phyloP scores from a whole-genome alignment of 805 yeast species.

The Pichia californica region DNA sequence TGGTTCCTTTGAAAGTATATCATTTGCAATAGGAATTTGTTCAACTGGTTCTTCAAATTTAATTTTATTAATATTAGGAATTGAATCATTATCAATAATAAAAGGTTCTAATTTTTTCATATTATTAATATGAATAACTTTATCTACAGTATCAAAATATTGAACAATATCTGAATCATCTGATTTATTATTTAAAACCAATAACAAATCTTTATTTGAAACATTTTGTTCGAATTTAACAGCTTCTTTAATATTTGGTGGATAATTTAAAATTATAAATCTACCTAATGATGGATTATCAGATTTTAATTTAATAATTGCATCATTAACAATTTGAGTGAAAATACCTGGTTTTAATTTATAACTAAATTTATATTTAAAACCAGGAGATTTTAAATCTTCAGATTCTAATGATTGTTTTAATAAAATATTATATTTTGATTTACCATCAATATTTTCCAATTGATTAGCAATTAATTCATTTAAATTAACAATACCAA shows the following conservation, averaged over 20 bases:
- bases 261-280: conserved; percentile 52
- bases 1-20: conserved; percentile 8
- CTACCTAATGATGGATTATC: conserved; percentile 34
- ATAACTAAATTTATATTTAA: conserved; percentile 26
- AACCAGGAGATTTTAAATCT: conserved; percentile 19
- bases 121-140: conserved; percentile 29
- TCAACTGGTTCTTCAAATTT: background rate
- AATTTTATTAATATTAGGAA: background rate
- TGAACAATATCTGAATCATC: conserved; percentile 47
- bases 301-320: conserved; percentile 20
- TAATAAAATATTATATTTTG: conserved; percentile 45
- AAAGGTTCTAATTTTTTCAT: conserved; percentile 13
- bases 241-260: conserved; percentile 57
- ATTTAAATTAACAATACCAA: conserved; percentile 45
- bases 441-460: conserved; percentile 24
- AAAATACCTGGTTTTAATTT: conserved; percentile 38
- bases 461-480: conserved; percentile 42
- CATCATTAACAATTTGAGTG: conserved; percentile 42
- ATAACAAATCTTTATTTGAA: conserved; percentile 39
- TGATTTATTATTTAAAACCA: conserved; percentile 24
- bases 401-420: conserved; percentile 34
- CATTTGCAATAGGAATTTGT: background rate
- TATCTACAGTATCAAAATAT: conserved; percentile 63
- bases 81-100: background rate
- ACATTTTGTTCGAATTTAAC: conserved; percentile 69